Evolutionary conservation across 805 yeast genomes (phyloP), one percentile per base, ranked within the genome.

Genomic region (Hanseniaspora guilliermondii): DNA sequence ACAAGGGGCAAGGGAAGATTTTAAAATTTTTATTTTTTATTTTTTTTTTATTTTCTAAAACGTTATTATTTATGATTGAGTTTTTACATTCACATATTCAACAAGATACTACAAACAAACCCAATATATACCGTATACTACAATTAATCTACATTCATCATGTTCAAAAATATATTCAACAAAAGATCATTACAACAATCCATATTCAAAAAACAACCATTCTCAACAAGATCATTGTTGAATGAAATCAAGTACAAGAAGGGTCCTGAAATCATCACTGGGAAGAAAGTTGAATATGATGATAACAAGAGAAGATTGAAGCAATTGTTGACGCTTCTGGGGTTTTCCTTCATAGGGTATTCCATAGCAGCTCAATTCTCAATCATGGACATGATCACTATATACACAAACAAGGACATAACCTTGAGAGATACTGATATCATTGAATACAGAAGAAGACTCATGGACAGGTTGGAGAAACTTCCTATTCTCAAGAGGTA

Each of bases 191-290:
- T 39, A 22, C 42, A 39, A 12, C 27, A 22, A 2, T 12, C 17
- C 3, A 2, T 22, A 14, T 3, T 39, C 27, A 39, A 39, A 39
- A 39, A 22, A 21, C 42, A 39, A 14, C 27, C 24, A 1, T 22
- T 39, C 42, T 39, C 42, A 9, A 22, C 42, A 24, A 39, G 27
- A 12, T 5, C 42, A 8, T 9, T 22, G 12, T 14, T 32, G 6
- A 44, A 32, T 17, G 16, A 19, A 11, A 17, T 44, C 33, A 44
- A 30, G 25, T 44, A 44, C 37, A 44, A 44, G 14, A 44, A 37
- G 22, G 47, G 47, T 4, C 47, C 47, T 4, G 78, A 79, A 27
- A 85, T 89, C 58, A 76, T 91, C 61, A 74, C 74, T 57, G 85
- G 84, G 47, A 73, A 76, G 60, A 88, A 48, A 12, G 33, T 47